Percentiles rank a stretch among this genome's conserved stretches.
Evolutionary conservation across 371 early-diverging fungal species (phyloP).

Genomic region (Nematocida parisii): DNA sequence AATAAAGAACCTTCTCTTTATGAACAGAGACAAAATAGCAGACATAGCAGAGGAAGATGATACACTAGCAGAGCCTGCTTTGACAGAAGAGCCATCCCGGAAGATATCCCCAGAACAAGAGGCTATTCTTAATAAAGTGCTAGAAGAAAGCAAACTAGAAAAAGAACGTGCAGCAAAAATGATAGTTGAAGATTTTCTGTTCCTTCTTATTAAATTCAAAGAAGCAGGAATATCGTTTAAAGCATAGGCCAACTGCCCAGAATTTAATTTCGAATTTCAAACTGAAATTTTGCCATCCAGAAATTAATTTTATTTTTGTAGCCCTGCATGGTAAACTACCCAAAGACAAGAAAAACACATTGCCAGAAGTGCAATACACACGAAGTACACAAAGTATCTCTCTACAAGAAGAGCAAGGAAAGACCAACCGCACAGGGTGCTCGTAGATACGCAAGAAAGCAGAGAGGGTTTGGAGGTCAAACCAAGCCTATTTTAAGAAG

Average conservation of each 20-base stretch:
- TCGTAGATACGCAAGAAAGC: slow-evolving; percentile 78
- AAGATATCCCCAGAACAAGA: slow-evolving; percentile 28
- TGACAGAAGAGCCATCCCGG: not conserved
- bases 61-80: not conserved
- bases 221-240: slow-evolving; percentile 62
- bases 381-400: slow-evolving; percentile 93
- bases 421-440: slow-evolving; percentile 90
- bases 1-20: slow-evolving; percentile 37
- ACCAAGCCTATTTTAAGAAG: slow-evolving; percentile 87
- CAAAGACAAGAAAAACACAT: slow-evolving; percentile 90
- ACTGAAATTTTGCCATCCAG: not conserved
- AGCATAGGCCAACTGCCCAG: not conserved
- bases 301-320: slow-evolving; percentile 51
- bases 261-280: not conserved
- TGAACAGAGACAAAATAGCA: slow-evolving; percentile 5
- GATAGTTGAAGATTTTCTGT: slow-evolving; percentile 82
- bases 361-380: slow-evolving; percentile 95
- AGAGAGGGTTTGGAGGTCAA: slow-evolving; percentile 91
- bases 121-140: slow-evolving; percentile 42
- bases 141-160: slow-evolving; percentile 67
- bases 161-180: slow-evolving; percentile 82
- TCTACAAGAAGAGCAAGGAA: slow-evolving; percentile 97
- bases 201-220: slow-evolving; percentile 67
- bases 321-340: slow-evolving; percentile 80
- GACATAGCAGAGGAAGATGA: slow-evolving; percentile 71